Evolutionary conservation across 352 stramenopile genomes (phyloP).

Genomic region (Phytophthora pini): DNA sequence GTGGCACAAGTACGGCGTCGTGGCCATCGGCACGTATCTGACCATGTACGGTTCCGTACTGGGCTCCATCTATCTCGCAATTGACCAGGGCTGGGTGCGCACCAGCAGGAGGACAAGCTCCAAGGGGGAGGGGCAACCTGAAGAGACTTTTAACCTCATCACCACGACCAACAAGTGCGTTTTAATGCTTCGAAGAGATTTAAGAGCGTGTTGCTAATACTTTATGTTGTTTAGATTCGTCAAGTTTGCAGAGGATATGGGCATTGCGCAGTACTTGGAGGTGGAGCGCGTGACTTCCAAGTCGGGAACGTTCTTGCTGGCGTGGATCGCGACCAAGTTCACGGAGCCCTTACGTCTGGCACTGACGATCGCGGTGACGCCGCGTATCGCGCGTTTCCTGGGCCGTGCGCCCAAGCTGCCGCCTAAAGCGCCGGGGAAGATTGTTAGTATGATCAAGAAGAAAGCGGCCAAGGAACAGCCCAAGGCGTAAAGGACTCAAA

Average conservation of each 20-base stretch:
- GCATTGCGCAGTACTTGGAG: slow-evolving; percentile 83
- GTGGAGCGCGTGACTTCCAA: slow-evolving; percentile 83
- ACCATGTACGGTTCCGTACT: slow-evolving; percentile 80
- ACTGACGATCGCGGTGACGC: slow-evolving; percentile 80
- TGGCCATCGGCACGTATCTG: slow-evolving; percentile 86
- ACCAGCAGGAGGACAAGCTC: slow-evolving; percentile 49
- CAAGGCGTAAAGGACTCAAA: slow-evolving; percentile 28
- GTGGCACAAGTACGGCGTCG: slow-evolving; percentile 85
- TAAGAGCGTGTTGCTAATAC: neutral
- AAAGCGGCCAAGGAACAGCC: slow-evolving; percentile 24
- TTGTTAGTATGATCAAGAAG: slow-evolving; percentile 33
- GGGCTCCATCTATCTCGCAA: slow-evolving; percentile 82
- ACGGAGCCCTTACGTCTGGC: slow-evolving; percentile 83
- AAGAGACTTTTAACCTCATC: slow-evolving; percentile 77
- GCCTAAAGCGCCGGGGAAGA: slow-evolving; percentile 32
- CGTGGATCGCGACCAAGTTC: slow-evolving; percentile 90
- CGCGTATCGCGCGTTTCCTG: slow-evolving; percentile 76
- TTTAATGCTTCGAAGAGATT: slow-evolving; percentile 8
- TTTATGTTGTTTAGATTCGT: slow-evolving; percentile 52
- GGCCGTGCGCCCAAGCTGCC: slow-evolving; percentile 68
- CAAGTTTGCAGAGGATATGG: slow-evolving; percentile 69
- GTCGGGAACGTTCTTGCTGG: slow-evolving; percentile 81
- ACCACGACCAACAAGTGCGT: slow-evolving; percentile 84
- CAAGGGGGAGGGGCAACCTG: slow-evolving; percentile 22
- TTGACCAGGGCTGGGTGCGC: slow-evolving; percentile 80